A percentile compares a stretch with the other conserved stretches of the same genome.
Evolutionary conservation across 768 basidiomycete species (phyloP).

Genomic region (Lactarius hatsudake): DNA sequence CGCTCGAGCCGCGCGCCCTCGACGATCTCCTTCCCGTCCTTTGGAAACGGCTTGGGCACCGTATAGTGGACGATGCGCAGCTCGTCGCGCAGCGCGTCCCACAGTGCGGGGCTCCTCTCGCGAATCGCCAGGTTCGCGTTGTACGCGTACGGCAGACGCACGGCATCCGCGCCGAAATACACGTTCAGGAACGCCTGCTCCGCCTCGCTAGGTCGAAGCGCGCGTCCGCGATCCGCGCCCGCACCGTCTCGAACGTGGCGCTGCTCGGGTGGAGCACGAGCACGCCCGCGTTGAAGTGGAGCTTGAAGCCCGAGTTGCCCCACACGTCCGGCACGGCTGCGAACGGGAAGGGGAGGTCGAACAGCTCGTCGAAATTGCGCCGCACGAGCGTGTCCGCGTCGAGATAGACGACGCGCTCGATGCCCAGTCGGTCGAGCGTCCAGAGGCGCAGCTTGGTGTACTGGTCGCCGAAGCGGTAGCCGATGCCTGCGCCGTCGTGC

Average conservation of each 20-base stretch:
- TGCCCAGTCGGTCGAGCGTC: constrained; percentile 36
- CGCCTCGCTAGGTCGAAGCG: constrained; percentile 39
- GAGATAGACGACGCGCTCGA: constrained; percentile 39
- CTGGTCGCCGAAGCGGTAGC: constrained; percentile 40
- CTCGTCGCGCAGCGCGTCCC: constrained; percentile 34
- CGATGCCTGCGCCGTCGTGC: constrained; percentile 36
- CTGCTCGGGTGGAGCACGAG: constrained; percentile 36
- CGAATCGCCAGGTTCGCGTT: constrained; percentile 41
- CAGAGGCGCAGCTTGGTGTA: constrained; percentile 46
- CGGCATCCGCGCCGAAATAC: constrained; percentile 36
- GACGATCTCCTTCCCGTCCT: constrained; percentile 27
- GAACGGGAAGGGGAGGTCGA: constrained; percentile 40
- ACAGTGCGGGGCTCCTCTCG: constrained; percentile 33
- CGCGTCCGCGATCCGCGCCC: constrained; percentile 40
- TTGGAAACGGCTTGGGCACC: constrained; percentile 32
- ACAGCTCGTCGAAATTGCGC: constrained; percentile 46
- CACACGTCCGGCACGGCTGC: constrained; percentile 44
- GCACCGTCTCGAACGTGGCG: constrained; percentile 33
- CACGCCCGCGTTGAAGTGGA: constrained; percentile 41
- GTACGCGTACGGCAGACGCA: constrained; percentile 38
- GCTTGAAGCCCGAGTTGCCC: constrained; percentile 35
- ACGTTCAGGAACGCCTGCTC: constrained; percentile 45
- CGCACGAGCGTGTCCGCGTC: constrained; percentile 45
- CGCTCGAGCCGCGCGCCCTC: constrained; percentile 28
- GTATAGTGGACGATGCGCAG: constrained; percentile 38